phyloP scores from a whole-genome alignment of 495 filamentous ascomycete genomes.

The Daldinia caldariorum region DNA sequence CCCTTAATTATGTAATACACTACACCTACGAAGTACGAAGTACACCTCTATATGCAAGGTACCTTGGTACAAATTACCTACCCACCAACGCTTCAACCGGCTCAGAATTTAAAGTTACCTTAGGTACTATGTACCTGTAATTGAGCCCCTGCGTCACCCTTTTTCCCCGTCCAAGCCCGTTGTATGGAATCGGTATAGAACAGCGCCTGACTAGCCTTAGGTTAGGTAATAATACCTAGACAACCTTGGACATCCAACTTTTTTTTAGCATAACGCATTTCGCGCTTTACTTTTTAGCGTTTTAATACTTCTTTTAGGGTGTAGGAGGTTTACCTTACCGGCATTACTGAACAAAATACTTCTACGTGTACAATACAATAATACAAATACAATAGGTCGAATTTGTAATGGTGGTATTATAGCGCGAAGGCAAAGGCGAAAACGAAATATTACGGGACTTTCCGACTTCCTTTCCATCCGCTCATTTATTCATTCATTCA shows the following conservation, averaged over 20 bases:
- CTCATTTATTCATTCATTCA: slow-evolving; percentile 42
- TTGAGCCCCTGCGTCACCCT: slow-evolving; percentile 37
- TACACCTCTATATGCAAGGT: background rate
- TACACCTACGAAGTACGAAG: background rate
- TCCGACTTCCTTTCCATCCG: slow-evolving; percentile 26
- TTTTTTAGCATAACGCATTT: background rate
- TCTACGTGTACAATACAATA: background rate
- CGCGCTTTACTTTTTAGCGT: background rate
- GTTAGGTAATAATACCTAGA: background rate
- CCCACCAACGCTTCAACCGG: background rate
- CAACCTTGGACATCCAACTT: no score
- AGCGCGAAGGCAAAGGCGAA: slow-evolving; percentile 31
- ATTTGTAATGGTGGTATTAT: slow-evolving; percentile 38
- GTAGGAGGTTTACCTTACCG: background rate
- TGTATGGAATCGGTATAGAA: slow-evolving; percentile 12
- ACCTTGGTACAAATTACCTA: slow-evolving; percentile 1
- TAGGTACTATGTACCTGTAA: no score
- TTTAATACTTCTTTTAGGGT: no score
- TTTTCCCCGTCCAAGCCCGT: no score
- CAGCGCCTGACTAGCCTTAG: slow-evolving; percentile 33
- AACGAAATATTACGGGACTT: slow-evolving; percentile 6
- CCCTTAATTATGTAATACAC: slow-evolving; percentile 25
- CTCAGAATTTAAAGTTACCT: slow-evolving; percentile 9
- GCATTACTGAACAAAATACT: no score
- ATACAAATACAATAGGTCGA: background rate